Percentiles rank a stretch among this genome's conserved stretches.
Conservation (phyloP, 2,329 filamentous ascomycete genomes). For the Geosmithia morbida region DNA sequence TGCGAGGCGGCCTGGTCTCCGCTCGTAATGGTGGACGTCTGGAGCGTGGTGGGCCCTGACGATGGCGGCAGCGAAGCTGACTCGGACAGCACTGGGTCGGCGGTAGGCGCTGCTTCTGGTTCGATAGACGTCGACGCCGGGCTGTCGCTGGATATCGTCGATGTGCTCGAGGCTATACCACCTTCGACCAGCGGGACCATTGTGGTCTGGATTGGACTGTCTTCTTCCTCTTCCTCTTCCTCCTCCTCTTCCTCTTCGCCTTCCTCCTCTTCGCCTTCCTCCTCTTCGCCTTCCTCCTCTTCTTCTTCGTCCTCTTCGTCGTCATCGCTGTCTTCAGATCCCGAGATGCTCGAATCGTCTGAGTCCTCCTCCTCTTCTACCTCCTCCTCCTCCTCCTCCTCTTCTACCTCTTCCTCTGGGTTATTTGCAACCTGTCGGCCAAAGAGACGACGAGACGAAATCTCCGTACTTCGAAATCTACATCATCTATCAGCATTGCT, state of each 20-base stretch:
- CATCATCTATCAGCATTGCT: neutral
- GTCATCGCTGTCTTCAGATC: neutral
- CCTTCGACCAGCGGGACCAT: neutral
- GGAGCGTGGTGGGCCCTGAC: neutral
- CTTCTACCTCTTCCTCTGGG: no score
- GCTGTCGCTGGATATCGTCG: neutral
- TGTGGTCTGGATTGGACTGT: neutral
- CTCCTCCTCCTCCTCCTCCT: no score
- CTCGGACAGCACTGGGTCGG: neutral
- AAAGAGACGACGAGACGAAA: neutral
- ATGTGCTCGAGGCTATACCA: neutral
- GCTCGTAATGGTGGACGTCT: neutral
- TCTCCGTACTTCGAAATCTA: neutral
- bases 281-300: neutral
- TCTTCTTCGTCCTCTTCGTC: neutral
- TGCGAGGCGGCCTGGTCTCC: neutral
- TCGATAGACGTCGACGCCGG: neutral
- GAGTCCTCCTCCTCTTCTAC: neutral
- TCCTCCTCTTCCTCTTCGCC: no score
- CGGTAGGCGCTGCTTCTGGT: neutral
- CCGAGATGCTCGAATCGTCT: neutral
- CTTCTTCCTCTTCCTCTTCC: neutral
- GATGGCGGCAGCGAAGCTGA: neutral
- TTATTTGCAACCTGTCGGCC: no score
- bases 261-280: neutral